A percentile compares a stretch with the other conserved stretches of the same genome.
These are phyloP conservation scores for Eimeria acervulina DNA, from an alignment of 169 alveolate species.

Conservation along the genomic window DNA sequence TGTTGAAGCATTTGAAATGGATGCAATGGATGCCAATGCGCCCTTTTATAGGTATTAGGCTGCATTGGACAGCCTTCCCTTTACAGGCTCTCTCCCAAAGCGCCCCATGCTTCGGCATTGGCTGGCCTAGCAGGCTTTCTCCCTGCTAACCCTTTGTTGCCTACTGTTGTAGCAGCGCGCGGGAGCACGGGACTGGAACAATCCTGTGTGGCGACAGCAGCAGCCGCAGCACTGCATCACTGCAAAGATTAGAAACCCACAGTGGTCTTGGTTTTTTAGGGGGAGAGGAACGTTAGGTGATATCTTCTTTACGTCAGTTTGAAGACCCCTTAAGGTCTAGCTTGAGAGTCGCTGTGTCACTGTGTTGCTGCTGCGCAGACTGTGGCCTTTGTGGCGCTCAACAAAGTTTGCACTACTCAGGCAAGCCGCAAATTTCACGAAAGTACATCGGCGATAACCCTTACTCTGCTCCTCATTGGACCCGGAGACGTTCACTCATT, in stretches of 20 bases:
- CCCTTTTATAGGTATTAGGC: neutral
- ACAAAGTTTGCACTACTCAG: slow-evolving; percentile 96
- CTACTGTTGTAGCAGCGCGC: neutral
- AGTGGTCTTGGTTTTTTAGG: neutral
- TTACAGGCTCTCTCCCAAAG: neutral
- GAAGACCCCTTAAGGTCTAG: neutral
- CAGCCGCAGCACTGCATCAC: neutral
- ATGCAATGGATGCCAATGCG: neutral
- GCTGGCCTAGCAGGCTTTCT: neutral
- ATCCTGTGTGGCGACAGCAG: neutral
- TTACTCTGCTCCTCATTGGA: neutral
- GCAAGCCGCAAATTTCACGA: neutral
- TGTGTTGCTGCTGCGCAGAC: slow-evolving; percentile 89
- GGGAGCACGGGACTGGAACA: neutral
- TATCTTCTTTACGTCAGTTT: neutral
- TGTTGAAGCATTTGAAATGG: neutral
- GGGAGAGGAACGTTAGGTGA: neutral
- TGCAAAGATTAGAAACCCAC: neutral
- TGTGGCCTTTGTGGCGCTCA: slow-evolving; percentile 95
- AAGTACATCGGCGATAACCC: neutral
- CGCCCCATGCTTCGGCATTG: neutral
- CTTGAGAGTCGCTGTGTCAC: slow-evolving; percentile 4
- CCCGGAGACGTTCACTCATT: neutral
- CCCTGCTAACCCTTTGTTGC: neutral
- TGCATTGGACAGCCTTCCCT: neutral